Evolutionary conservation across 2,329 filamentous ascomycete genomes (phyloP).

Genomic region (Trichoderma oligosporum): DNA sequence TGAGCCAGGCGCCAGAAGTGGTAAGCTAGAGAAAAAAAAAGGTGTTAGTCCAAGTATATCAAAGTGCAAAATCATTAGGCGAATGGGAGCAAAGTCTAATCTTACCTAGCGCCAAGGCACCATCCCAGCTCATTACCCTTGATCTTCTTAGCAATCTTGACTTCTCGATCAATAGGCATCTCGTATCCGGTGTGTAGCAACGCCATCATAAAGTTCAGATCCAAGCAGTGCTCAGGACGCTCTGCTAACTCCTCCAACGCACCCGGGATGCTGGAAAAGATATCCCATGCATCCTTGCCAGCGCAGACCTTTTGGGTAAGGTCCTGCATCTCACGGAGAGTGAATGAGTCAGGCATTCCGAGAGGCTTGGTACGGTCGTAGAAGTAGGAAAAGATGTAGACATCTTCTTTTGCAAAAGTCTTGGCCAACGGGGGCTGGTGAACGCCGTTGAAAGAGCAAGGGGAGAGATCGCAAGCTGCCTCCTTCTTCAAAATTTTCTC

Average conservation of each 20-base stretch:
- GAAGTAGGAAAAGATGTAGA: constrained; percentile 98
- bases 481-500: constrained; percentile 92
- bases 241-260: constrained; percentile 76
- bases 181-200: constrained; percentile 94
- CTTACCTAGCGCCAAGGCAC: constrained; percentile 94
- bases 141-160: constrained; percentile 98
- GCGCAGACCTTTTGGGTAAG: constrained; percentile 80
- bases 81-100: too few species aligned
- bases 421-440: constrained; percentile 90
- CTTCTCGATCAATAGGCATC: constrained; percentile 93
- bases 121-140: constrained; percentile 94
- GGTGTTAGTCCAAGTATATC: neutral
- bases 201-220: constrained; percentile 94
- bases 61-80: neutral
- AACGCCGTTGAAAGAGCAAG: constrained; percentile 98
- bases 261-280: constrained; percentile 71
- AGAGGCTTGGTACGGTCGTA: constrained; percentile 90
- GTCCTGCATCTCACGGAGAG: constrained; percentile 82
- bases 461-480: constrained; percentile 71
- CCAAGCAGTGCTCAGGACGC: constrained; percentile 86
- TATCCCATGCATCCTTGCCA: constrained; percentile 72
- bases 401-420: constrained; percentile 86
- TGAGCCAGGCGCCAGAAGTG: constrained; percentile 73
- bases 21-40: constrained; percentile 57
- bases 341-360: constrained; percentile 98